Base-by-base conservation (phyloP, 805 yeast genomes). In the Saturnispora besseyi region DNA sequence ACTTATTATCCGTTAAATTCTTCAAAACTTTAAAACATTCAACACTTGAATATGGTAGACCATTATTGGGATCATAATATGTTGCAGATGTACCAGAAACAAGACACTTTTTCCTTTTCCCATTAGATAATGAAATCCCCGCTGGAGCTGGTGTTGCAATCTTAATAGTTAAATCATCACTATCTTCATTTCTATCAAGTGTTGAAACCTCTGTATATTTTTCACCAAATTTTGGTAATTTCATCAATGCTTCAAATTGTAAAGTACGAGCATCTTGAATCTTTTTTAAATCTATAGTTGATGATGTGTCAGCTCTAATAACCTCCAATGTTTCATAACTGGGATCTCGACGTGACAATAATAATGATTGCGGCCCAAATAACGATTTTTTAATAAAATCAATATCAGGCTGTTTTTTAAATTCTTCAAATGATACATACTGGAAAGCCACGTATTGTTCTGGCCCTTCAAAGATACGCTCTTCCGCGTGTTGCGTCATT, bases 1-100 rank as follows among this genome's bases (percentile, higher is more conserved):
- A 51, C 62, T 72, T 75, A n/a, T 80, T 77, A 34, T 77, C 78
- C 55, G 81, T 81, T 15, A 76, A 63, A 24, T 75, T 78, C 51
- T 76, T 77, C 42, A 72, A 66, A 28, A 84, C 72, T 57, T 77
- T 81, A 62, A 82, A 88, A n/a, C 91, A 82, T 44, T 84, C 90
- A 53, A 88, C 85, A 55, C 82, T 83, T 45, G 82, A 76, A 66
- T 93, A 93, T 2, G 96, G 95, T 47, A 93, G 77, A 34, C 96
- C 96, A 29, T 84, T 81, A 34, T 78, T 74, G 0, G 98, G 98
- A 69, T 91, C 98, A 55, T 84, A 81, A 65, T 87, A 91, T 59
- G 79, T 76, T 15, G 93, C 95, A 44, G 81, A 82, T 45, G 76
- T 76, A 2, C 96, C 96, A 3, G 88, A 81, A 41, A 90, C 80